Conservation (phyloP, 2,329 filamentous ascomycete genomes). For the Neophaeococcomyces mojaviensis region DNA sequence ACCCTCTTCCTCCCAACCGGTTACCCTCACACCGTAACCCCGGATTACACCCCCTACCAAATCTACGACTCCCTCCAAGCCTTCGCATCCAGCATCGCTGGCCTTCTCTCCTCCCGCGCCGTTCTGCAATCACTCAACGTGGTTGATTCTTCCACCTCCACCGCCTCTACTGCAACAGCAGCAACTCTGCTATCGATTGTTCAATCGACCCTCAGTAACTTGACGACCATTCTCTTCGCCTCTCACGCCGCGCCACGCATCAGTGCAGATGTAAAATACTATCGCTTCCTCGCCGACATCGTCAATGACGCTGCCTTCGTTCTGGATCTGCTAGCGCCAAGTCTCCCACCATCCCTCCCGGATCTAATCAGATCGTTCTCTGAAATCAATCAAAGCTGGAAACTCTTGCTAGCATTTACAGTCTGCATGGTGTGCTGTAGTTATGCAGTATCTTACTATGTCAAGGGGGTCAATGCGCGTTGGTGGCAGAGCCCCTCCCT, state of each 20-base stretch:
- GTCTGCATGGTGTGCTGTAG: no score
- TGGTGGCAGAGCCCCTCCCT: no score
- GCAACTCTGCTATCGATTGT: slow-evolving; percentile 76
- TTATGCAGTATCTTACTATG: no score
- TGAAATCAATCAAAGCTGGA: no score
- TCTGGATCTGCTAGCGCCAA: slow-evolving; percentile 74
- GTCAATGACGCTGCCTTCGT: slow-evolving; percentile 84
- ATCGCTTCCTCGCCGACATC: slow-evolving; percentile 76
- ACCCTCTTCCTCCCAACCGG: slow-evolving; percentile 72
- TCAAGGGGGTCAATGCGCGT: no score
- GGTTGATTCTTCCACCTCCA: slow-evolving; percentile 70
- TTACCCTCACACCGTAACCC: slow-evolving; percentile 78
- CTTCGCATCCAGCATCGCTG: slow-evolving; percentile 74
- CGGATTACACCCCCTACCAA: slow-evolving; percentile 55
- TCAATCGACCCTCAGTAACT: slow-evolving; percentile 70
- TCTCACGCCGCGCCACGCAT: slow-evolving; percentile 73
- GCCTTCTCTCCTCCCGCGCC: slow-evolving; percentile 71
- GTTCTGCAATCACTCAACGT: slow-evolving; percentile 68
- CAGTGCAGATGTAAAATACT: slow-evolving; percentile 85
- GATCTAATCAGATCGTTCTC: no score
- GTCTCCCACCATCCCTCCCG: slow-evolving; percentile 53
- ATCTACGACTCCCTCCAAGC: slow-evolving; percentile 66
- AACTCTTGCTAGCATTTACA: no score
- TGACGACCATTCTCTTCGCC: slow-evolving; percentile 82
- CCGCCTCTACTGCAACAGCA: slow-evolving; percentile 56